phyloP scores from a whole-genome alignment of 2,329 filamentous ascomycete species.

The Penicillium sp. region DNA sequence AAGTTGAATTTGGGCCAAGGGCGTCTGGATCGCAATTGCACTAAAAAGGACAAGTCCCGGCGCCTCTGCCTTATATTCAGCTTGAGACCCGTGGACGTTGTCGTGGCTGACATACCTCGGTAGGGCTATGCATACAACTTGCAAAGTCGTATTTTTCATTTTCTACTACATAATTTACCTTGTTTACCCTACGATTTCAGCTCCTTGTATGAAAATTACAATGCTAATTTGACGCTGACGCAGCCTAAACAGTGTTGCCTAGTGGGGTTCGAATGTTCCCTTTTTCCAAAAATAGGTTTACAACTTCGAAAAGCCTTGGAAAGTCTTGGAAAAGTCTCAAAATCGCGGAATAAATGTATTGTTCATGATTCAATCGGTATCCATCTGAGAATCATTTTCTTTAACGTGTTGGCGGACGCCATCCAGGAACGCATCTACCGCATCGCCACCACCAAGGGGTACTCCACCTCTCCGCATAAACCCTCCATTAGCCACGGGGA shows the following conservation, averaged over 20 bases:
- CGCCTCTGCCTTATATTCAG: neutral
- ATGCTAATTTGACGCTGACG: conserved; percentile 7
- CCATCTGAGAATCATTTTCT: conserved; percentile 42
- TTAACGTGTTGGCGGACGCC: conserved; percentile 74
- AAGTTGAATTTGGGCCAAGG: conserved; percentile 5
- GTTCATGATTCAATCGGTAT: conserved; percentile 31
- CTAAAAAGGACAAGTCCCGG: conserved; percentile 6
- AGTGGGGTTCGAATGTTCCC: conserved; percentile 4
- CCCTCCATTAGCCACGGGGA: conserved; percentile 76
- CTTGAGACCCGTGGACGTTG: neutral
- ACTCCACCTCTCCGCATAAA: conserved; percentile 68
- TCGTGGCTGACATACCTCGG: neutral
- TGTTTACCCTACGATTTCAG: neutral
- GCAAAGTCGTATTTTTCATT: neutral
- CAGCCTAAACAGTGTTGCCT: conserved; percentile 17
- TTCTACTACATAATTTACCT: neutral
- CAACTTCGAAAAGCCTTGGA: neutral
- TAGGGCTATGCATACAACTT: neutral
- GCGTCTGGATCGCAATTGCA: conserved; percentile 15
- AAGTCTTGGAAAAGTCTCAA: neutral
- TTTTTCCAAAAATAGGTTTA: conserved; percentile 17
- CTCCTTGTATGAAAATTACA: neutral
- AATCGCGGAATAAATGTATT: neutral
- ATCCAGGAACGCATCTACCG: conserved; percentile 82
- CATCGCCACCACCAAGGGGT: conserved; percentile 77